phyloP scores from a whole-genome alignment of 305 asterid species.

The Fraxinus velutina region DNA sequence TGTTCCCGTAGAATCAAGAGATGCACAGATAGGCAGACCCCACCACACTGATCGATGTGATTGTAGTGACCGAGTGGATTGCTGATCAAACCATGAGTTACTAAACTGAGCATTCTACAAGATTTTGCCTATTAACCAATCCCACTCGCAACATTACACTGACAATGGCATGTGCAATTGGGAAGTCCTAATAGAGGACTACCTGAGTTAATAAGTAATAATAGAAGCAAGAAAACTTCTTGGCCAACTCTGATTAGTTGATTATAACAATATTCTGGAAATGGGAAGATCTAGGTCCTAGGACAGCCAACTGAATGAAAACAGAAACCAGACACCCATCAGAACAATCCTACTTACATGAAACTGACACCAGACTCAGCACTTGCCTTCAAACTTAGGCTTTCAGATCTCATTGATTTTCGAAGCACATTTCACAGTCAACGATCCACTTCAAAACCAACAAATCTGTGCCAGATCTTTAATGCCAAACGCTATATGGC shows the following conservation, averaged over 20 bases:
- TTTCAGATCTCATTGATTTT: background rate
- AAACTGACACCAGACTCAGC: background rate
- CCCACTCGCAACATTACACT: background rate
- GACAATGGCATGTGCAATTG: background rate
- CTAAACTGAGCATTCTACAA: background rate
- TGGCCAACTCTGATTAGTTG: constrained; percentile 4
- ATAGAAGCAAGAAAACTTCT: background rate
- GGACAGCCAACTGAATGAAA: background rate
- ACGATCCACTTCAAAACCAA: background rate
- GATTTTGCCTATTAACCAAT: background rate
- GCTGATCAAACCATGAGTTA: background rate
- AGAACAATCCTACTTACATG: background rate
- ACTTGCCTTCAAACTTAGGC: background rate
- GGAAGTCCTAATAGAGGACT: background rate
- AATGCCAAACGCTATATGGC: too few species aligned
- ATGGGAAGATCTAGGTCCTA: constrained; percentile 3
- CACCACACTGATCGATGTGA: background rate
- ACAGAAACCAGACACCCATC: background rate
- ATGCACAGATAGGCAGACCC: background rate
- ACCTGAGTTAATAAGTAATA: background rate
- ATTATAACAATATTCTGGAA: background rate
- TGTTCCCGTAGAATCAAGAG: background rate
- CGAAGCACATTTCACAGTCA: background rate
- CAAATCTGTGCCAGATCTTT: background rate
- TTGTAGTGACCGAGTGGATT: background rate